A percentile compares a stretch with the other conserved stretches of the same genome.
Conservation (phyloP, 345 rosid species). For the Eucalyptus tenuipes region DNA sequence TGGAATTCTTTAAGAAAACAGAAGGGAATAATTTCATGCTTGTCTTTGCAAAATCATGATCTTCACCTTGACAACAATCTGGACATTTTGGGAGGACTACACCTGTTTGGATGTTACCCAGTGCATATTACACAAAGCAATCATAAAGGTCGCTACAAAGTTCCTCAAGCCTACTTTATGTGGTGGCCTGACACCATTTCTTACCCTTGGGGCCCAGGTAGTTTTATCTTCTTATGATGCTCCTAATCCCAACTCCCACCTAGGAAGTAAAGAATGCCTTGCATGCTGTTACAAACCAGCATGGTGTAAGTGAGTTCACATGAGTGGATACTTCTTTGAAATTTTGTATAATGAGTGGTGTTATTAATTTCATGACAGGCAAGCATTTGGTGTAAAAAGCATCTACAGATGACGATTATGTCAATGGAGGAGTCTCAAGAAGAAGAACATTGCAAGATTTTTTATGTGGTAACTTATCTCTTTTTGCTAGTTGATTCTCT, state of each 20-base stretch:
- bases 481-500: neutral
- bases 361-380: constrained; percentile 26
- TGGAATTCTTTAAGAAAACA: neutral
- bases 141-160: constrained; percentile 49
- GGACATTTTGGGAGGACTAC: constrained; percentile 73
- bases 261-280: neutral
- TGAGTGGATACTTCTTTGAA: neutral
- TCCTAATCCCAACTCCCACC: neutral
- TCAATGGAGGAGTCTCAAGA: constrained; percentile 80
- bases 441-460: constrained; percentile 57
- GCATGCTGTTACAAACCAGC: neutral
- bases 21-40: neutral
- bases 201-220: constrained; percentile 64
- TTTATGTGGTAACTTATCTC: constrained; percentile 46
- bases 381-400: constrained; percentile 75
- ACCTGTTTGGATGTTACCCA: constrained; percentile 87
- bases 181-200: constrained; percentile 26
- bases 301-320: neutral
- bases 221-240: neutral
- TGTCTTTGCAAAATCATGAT: neutral
- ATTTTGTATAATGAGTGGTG: neutral
- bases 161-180: constrained; percentile 31
- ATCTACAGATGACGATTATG: constrained; percentile 74
- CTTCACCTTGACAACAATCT: constrained; percentile 33
- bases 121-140: constrained; percentile 63